These are phyloP conservation scores for Globisporangium megalacanthum DNA, from an alignment of 352 stramenopile genomes.

Conservation along the genomic window DNA sequence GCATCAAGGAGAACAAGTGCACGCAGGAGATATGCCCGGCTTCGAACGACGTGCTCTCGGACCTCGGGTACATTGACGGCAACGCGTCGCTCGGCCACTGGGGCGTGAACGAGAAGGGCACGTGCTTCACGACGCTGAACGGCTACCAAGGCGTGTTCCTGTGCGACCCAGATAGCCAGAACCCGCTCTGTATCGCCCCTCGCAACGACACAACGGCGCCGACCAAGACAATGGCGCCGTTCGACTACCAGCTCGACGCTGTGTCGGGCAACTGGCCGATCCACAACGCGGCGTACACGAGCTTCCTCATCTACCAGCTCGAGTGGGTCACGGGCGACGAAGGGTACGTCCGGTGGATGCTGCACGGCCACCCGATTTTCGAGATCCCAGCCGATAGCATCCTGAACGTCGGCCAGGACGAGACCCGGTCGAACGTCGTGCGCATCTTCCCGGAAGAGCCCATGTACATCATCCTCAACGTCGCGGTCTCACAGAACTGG, in stretches of 20 bases:
- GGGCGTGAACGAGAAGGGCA: constrained; percentile 67
- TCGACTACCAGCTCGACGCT: constrained; percentile 74
- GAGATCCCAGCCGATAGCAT: constrained; percentile 60
- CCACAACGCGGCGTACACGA: constrained; percentile 57
- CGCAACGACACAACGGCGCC: constrained; percentile 39
- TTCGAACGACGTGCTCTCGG: constrained; percentile 45
- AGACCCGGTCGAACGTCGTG: constrained; percentile 35
- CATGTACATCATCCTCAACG: constrained; percentile 94
- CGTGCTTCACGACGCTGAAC: constrained; percentile 56
- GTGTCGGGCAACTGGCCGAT: constrained; percentile 66
- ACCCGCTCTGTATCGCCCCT: constrained; percentile 35
- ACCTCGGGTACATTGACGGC: constrained; percentile 49
- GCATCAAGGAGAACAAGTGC: constrained; percentile 48
- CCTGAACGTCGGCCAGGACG: constrained; percentile 36
- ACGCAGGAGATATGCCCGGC: constrained; percentile 33
- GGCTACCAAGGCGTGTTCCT: constrained; percentile 57
- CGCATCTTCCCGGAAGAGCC: constrained; percentile 83
- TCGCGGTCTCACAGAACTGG: constrained; percentile 88
- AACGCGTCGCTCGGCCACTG: constrained; percentile 33
- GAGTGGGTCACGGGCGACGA: constrained; percentile 66
- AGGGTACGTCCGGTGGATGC: constrained; percentile 67
- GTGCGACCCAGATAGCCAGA: constrained; percentile 57
- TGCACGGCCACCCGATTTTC: constrained; percentile 53
- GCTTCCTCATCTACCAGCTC: constrained; percentile 55
- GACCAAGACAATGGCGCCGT: constrained; percentile 55